Conservation (phyloP, 352 stramenopile genomes). For the Phytophthora sp. region DNA sequence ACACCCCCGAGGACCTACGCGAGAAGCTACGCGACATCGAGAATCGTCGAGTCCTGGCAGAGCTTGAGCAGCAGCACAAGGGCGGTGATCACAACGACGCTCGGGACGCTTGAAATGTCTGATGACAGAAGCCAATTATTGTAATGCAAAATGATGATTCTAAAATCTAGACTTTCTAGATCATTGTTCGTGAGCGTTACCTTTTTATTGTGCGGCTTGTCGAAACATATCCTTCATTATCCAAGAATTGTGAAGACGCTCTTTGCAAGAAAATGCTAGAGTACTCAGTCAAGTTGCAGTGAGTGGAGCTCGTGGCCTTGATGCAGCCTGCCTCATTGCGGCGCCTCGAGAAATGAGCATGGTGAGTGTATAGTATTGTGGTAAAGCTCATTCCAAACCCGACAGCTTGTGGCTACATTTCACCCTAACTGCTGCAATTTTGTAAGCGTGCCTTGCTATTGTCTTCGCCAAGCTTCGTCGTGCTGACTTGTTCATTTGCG, state of each 20-base stretch:
- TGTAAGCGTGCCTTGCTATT: neutral
- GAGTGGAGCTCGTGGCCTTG: too few species aligned
- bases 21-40: conserved; percentile 65
- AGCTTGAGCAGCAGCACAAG: conserved; percentile 11
- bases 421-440: conserved; percentile 1
- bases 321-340: neutral
- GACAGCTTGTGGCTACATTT: neutral
- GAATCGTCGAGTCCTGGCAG: conserved; percentile 35
- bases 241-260: neutral
- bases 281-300: conserved; percentile 4
- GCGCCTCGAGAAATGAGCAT: neutral
- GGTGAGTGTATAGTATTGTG: too few species aligned
- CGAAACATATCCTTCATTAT: too few species aligned
- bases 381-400: too few species aligned
- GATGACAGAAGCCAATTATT: neutral
- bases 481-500: neutral
- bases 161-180: conserved; percentile 7
- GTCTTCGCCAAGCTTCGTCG: neutral
- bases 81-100: neutral
- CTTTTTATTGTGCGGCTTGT: conserved; percentile 3
- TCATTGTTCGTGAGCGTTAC: conserved; percentile 3
- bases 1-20: conserved; percentile 83
- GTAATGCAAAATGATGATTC: neutral
- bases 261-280: neutral
- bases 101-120: conserved; percentile 8